phyloP scores from a whole-genome alignment of 331 rosid species.

The Ulmus americana region DNA sequence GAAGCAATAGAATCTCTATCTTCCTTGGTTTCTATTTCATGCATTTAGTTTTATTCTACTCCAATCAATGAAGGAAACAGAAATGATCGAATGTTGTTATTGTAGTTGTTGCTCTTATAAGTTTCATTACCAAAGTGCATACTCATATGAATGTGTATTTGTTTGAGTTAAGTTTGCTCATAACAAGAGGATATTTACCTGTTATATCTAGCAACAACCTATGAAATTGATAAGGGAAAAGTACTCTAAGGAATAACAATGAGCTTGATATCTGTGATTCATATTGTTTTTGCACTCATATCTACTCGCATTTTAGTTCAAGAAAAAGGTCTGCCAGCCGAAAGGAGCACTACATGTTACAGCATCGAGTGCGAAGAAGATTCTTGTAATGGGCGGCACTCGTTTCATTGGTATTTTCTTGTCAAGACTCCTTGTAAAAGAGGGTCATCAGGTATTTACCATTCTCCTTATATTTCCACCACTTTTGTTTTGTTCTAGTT shows the following conservation, averaged over 20 bases:
- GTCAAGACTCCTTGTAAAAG: slow-evolving; percentile 86
- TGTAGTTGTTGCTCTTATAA: background rate
- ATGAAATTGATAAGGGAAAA: background rate
- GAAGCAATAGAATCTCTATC: too few species aligned
- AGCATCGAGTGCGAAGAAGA: slow-evolving; percentile 74
- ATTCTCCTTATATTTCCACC: background rate
- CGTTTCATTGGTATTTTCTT: slow-evolving; percentile 84
- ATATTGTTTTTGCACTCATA: background rate
- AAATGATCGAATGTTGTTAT: background rate
- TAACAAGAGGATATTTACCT: background rate
- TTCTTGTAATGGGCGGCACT: slow-evolving; percentile 94
- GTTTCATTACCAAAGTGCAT: background rate
- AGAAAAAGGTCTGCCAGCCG: slow-evolving; percentile 53
- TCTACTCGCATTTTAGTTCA: slow-evolving; percentile 48
- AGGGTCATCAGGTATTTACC: slow-evolving; percentile 72
- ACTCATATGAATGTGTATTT: background rate
- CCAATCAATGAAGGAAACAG: background rate
- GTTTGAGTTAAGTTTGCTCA: background rate
- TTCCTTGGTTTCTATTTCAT: too few species aligned
- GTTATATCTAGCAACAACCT: background rate
- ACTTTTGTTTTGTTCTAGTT: background rate
- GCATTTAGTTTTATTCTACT: too few species aligned
- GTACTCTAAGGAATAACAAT: too few species aligned
- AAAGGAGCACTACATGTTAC: slow-evolving; percentile 55
- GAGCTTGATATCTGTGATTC: too few species aligned